These are phyloP conservation scores for Gigaspora rosea DNA, from an alignment of 192 early-diverging fungal genomes.

Conservation along the genomic window DNA sequence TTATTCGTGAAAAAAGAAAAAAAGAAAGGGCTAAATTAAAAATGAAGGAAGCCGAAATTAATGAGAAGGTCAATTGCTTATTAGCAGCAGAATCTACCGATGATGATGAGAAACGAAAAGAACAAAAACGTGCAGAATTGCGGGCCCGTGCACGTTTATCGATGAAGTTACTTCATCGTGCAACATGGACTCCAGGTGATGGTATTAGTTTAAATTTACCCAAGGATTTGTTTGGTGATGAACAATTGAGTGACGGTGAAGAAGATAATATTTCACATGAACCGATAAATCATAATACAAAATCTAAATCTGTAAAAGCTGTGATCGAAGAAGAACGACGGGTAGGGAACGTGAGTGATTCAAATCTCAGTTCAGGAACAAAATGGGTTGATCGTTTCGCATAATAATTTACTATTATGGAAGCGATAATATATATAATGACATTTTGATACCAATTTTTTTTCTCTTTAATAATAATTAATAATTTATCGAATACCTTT, in stretches of 20 bases:
- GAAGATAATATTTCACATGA: not conserved
- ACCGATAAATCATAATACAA: not conserved
- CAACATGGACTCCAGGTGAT: conserved; percentile 34
- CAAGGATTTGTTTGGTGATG: conserved; percentile 23
- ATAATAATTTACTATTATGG: not conserved
- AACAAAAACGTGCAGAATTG: conserved; percentile 17
- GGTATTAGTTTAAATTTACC: conserved; percentile 29
- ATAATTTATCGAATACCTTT: too few relatives aligned
- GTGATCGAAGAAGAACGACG: not conserved
- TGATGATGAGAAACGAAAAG: conserved; percentile 25
- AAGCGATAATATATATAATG: not conserved
- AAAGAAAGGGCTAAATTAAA: conserved; percentile 23
- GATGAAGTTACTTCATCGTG: conserved; percentile 23
- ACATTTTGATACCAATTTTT: not conserved
- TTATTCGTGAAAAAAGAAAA: not conserved
- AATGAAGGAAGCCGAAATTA: not conserved
- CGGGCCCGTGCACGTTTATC: conserved; percentile 14
- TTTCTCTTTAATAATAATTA: not conserved
- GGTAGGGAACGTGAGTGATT: not conserved
- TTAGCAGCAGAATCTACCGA: not conserved
- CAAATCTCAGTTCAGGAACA: not conserved
- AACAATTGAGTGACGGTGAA: not conserved
- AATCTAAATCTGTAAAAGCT: not conserved
- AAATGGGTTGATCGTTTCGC: conserved; percentile 24
- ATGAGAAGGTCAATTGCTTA: not conserved